Evolutionary conservation across 495 filamentous ascomycete species (phyloP).

Genomic region (Xylaria castorea): DNA sequence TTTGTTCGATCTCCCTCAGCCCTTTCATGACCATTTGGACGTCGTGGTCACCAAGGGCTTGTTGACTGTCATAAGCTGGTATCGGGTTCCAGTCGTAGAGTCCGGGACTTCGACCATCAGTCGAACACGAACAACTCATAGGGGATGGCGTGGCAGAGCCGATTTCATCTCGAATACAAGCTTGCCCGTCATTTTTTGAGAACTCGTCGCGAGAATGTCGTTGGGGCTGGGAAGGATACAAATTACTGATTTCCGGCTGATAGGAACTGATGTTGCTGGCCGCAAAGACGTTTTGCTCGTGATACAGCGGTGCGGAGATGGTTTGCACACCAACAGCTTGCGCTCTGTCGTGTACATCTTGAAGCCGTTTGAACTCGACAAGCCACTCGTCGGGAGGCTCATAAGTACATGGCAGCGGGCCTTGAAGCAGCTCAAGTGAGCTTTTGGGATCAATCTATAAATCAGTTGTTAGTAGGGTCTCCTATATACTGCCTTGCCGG

Average conservation of each 20-base stretch:
- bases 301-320: neutral
- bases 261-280: neutral
- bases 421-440: neutral
- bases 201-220: neutral
- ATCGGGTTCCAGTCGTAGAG: neutral
- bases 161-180: neutral
- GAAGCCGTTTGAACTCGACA: neutral
- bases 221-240: neutral
- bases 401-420: neutral
- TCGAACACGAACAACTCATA: neutral
- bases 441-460: constrained; percentile 3
- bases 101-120: neutral
- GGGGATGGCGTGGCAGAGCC: neutral
- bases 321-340: neutral
- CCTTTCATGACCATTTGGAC: neutral
- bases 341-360: neutral
- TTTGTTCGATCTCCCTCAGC: constrained; percentile 1
- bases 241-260: neutral
- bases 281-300: neutral
- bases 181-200: neutral
- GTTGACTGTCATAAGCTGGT: neutral
- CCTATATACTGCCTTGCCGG: neutral
- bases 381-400: constrained; percentile 13
- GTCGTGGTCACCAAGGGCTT: neutral
- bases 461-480: neutral